phyloP scores from a whole-genome alignment of 306 rosid species.

The Begonia fuchsioides region DNA sequence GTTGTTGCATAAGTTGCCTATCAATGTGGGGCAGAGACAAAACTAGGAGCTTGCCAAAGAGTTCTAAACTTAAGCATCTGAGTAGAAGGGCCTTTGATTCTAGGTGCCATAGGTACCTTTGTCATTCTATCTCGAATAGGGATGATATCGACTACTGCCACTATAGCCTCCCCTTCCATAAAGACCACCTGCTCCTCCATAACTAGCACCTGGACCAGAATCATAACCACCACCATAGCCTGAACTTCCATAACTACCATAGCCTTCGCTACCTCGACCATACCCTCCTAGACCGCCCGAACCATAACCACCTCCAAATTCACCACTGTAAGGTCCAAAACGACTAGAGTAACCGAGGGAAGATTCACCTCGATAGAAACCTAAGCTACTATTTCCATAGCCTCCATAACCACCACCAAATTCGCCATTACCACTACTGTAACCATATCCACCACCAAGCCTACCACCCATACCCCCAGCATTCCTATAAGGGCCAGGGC shows the following conservation, averaged over 20 bases:
- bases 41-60: conserved; percentile 30
- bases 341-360: conserved; percentile 47
- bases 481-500: conserved; percentile 79
- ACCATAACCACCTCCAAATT: conserved; percentile 40
- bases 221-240: conserved; percentile 44
- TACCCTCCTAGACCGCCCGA: conserved; percentile 39
- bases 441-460: conserved; percentile 45
- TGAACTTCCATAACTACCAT: conserved; percentile 38
- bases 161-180: conserved; percentile 59
- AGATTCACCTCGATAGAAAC: conserved; percentile 43
- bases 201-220: conserved; percentile 37
- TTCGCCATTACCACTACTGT: conserved; percentile 37
- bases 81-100: conserved; percentile 26
- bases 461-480: conserved; percentile 63
- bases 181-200: conserved; percentile 43
- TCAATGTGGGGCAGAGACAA: conserved; percentile 14
- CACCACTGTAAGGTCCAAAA: conserved; percentile 43
- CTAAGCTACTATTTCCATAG: conserved; percentile 48
- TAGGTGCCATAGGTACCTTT: conserved; percentile 21
- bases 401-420: conserved; percentile 44
- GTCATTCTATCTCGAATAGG: conserved; percentile 39
- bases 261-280: conserved; percentile 48
- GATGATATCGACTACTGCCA: conserved; percentile 60
- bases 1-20: conserved; percentile 26
- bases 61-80: conserved; percentile 31